Conservation (phyloP, 352 stramenopile genomes). For the Phytophthora syringae region DNA sequence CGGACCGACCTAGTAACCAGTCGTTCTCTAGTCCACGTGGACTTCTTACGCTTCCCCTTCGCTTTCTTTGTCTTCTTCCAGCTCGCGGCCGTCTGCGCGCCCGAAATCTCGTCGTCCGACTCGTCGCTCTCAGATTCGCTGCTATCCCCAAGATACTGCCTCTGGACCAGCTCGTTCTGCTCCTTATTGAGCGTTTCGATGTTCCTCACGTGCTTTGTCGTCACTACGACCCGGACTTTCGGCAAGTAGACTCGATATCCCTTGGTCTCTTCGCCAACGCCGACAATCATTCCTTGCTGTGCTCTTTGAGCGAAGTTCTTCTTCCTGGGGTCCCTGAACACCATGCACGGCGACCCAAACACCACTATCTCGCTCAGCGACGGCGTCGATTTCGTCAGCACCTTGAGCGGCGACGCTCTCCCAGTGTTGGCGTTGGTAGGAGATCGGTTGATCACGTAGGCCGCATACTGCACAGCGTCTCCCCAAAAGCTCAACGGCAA, state of each 20-base stretch:
- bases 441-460: no score
- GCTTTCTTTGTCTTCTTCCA: no score
- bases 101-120: no score
- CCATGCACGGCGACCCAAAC: not conserved
- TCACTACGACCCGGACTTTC: not conserved
- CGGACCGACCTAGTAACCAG: no score
- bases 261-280: not conserved
- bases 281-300: not conserved
- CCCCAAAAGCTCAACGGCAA: no score
- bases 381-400: not conserved
- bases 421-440: no score
- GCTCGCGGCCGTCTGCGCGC: no score
- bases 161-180: not conserved
- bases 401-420: not conserved
- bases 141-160: not conserved
- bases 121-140: no score
- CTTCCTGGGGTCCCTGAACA: not conserved
- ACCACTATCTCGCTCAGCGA: not conserved
- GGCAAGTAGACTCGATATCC: not conserved
- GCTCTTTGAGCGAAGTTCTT: not conserved
- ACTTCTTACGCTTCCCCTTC: no score
- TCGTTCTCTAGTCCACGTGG: no score
- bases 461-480: no score
- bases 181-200: not conserved
- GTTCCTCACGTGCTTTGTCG: not conserved